Base-by-base conservation (phyloP, 2,329 filamentous ascomycete genomes). In the Arthrobotrys conoides region DNA sequence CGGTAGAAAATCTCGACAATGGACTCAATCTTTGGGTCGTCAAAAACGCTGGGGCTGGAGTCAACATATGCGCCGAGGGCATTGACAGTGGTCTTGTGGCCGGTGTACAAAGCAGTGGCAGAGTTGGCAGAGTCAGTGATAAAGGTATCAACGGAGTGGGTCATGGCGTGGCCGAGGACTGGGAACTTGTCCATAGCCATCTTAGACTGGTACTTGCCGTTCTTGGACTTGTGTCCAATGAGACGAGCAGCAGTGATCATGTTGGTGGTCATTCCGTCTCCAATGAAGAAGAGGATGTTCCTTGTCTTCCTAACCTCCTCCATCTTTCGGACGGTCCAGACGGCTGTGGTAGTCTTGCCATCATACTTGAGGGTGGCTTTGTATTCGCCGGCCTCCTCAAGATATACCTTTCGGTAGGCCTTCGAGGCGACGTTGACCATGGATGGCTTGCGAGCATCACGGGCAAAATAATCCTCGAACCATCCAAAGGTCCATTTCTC, bases 81-180 rank as follows among this genome's bases (percentile, higher is more conserved):
- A 82, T 96, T 94, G 81, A 95, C 92, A 0, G 90, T 92, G 18
- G 67, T 71, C 61, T 77, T 77, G 61, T 77, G 73, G 20, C 73
- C 73, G 22, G 59, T 77, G 55, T 77, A 77, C 41, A 77, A 48
- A 20, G 73, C 59, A 9, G 73, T 77, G 51, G 73, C 73, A 36
- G 73, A 77, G 67, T 77, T 77, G 59, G 73, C 73, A 49, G 73
- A 77, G 48, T 77, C 73, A 27, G 73, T 77, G 36, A 77, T 77
- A 49, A 77, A 77, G 20, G 36, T 71, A 57, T 77, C 73, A 55
- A 77, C 51, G 33, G 82, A 89, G 91, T 87, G 96, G 96, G 86
- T 96, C 91, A 96, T 95, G 85, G 95, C 93, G 84, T 96, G 93
- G 20, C 93, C 93, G 10, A 95, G 83, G n/a, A 94, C 89, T 1